A percentile compares a stretch with the other conserved stretches of the same genome.
These are phyloP conservation scores for Pyrenula aspistea DNA, from an alignment of 495 filamentous ascomycete species.

Conservation along the genomic window DNA sequence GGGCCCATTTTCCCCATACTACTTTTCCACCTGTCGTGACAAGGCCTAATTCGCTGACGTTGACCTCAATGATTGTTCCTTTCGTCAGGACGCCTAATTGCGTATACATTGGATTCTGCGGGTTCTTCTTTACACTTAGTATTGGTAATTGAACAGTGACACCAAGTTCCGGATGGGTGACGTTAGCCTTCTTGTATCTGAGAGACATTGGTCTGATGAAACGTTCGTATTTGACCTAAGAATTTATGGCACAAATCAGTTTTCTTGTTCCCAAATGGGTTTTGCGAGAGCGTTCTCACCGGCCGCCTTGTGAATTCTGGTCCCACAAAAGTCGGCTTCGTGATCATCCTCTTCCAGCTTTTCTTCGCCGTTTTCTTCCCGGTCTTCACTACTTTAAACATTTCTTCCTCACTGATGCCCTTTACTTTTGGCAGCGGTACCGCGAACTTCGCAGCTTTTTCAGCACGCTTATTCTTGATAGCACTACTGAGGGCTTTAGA, in stretches of 20 bases:
- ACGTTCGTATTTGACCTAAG: neutral
- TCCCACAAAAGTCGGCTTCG: conserved; percentile 82
- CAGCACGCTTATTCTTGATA: conserved; percentile 79
- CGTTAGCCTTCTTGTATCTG: conserved; percentile 89
- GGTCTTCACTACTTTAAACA: conserved; percentile 97
- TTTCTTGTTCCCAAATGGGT: too few relatives aligned
- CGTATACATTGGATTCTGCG: conserved; percentile 87
- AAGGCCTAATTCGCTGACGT: conserved; percentile 84
- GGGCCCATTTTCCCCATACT: conserved; percentile 80
- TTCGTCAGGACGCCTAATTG: conserved; percentile 89
- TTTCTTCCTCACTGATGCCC: conserved; percentile 93
- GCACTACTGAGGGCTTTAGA: conserved; percentile 79
- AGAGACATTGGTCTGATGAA: conserved; percentile 66
- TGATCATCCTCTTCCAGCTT: conserved; percentile 93
- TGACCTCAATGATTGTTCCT: conserved; percentile 92
- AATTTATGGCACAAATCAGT: too few relatives aligned
- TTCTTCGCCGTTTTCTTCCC: conserved; percentile 72
- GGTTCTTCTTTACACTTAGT: conserved; percentile 95
- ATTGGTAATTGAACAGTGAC: conserved; percentile 93
- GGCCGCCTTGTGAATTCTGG: conserved; percentile 84
- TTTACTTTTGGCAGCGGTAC: conserved; percentile 91
- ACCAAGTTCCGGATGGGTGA: conserved; percentile 70
- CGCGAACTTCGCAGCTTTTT: conserved; percentile 91
- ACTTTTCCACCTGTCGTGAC: conserved; percentile 91
- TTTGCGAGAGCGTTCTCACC: too few relatives aligned